phyloP scores from a whole-genome alignment of 352 stramenopile genomes.

The Globisporangium megalacanthum region DNA sequence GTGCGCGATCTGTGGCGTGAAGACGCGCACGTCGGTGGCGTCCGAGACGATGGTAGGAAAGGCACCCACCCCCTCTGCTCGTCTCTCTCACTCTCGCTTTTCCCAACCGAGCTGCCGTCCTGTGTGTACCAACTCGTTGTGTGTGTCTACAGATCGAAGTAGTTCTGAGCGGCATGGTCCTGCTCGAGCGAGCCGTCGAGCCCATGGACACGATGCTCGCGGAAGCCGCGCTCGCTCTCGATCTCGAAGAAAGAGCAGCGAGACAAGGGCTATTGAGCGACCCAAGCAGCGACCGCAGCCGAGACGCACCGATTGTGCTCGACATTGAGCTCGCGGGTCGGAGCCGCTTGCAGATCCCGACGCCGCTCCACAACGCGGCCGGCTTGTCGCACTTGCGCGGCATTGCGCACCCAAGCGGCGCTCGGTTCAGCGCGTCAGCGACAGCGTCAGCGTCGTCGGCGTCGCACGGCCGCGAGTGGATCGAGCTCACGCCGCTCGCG shows the following conservation, averaged over 20 bases:
- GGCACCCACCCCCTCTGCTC: too few relatives aligned
- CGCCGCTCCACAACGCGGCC: constrained; percentile 21
- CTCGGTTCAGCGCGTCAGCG: constrained; percentile 9
- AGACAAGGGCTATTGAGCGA: constrained; percentile 14
- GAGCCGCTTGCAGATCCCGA: constrained; percentile 35
- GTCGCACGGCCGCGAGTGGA: constrained; percentile 66
- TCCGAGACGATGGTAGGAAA: constrained; percentile 73
- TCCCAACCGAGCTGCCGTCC: neutral
- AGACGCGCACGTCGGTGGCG: constrained; percentile 63
- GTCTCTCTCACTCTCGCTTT: neutral
- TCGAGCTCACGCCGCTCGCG: constrained; percentile 75
- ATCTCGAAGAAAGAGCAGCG: constrained; percentile 27
- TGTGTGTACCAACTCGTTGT: too few relatives aligned
- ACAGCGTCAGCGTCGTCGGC: constrained; percentile 3
- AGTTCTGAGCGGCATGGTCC: constrained; percentile 74
- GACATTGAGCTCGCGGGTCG: constrained; percentile 33
- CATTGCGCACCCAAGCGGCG: constrained; percentile 12
- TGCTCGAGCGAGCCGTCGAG: constrained; percentile 53
- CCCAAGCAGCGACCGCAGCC: constrained; percentile 5
- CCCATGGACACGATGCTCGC: constrained; percentile 42
- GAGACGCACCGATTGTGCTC: constrained; percentile 16
- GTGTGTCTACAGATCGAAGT: constrained; percentile 62
- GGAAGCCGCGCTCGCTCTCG: constrained; percentile 34
- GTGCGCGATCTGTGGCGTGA: constrained; percentile 79
- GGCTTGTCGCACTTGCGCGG: constrained; percentile 35